phyloP scores from a whole-genome alignment of 768 basidiomycete species.

The Phanerochaete sordida region DNA sequence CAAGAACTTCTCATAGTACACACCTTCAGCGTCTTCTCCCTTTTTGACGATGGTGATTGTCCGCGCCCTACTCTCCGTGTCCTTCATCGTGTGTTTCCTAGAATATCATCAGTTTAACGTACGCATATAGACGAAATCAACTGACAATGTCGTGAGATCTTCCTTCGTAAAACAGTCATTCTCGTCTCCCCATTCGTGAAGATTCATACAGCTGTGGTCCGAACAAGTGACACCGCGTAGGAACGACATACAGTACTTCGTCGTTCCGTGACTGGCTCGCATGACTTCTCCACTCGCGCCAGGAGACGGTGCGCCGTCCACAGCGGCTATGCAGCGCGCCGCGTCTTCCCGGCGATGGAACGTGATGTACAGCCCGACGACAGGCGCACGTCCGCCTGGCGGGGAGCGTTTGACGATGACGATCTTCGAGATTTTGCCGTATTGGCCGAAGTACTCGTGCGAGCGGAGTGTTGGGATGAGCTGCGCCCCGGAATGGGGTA shows the following conservation, averaged over 20 bases:
- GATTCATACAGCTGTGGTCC: conserved; percentile 87
- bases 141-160: conserved; percentile 87
- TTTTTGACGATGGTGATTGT: conserved; percentile 48
- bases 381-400: conserved; percentile 66
- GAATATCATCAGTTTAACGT: conserved; percentile 2
- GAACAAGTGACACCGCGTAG: conserved; percentile 81
- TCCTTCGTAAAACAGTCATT: conserved; percentile 97
- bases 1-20: neutral
- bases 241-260: conserved; percentile 97
- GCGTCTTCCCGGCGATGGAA: conserved; percentile 95
- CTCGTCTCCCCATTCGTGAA: conserved; percentile 99
- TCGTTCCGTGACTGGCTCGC: conserved; percentile 93
- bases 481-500: conserved; percentile 26
- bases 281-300: conserved; percentile 85
- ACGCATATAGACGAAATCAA: conserved; percentile 14
- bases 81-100: conserved; percentile 93
- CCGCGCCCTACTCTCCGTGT: conserved; percentile 69
- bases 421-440: conserved; percentile 96
- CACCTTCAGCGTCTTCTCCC: conserved; percentile 54
- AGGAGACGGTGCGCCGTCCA: conserved; percentile 91
- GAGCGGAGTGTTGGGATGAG: conserved; percentile 90
- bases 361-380: conserved; percentile 94
- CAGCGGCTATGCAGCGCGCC: conserved; percentile 84
- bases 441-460: conserved; percentile 96
- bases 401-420: conserved; percentile 86